These are phyloP conservation scores for Persicaria maculosa DNA, from an alignment of 148 eudicot genomes.

Conservation along the genomic window DNA sequence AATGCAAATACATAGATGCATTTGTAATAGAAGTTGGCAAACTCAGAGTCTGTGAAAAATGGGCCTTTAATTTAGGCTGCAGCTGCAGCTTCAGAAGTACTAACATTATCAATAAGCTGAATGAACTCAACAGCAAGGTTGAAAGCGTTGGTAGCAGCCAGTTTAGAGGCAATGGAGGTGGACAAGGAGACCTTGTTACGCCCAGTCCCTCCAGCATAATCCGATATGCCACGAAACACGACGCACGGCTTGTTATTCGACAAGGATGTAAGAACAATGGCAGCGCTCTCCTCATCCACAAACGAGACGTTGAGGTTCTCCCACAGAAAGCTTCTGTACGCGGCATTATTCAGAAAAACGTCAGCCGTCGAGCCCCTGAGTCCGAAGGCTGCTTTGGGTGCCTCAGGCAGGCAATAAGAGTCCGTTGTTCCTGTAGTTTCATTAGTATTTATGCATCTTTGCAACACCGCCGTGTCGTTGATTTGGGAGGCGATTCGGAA, in stretches of 20 bases:
- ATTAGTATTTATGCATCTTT: constrained; percentile 1
- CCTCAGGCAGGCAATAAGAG: constrained; percentile 24
- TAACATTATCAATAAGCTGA: constrained; percentile 15
- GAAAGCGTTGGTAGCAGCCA: constrained; percentile 49
- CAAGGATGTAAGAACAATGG: constrained; percentile 37
- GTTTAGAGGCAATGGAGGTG: constrained; percentile 16
- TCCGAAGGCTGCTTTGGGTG: constrained; percentile 37
- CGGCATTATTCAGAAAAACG: constrained; percentile 40
- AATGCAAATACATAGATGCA: too few relatives aligned
- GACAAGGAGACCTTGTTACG: neutral
- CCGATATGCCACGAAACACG: constrained; percentile 53
- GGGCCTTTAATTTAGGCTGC: too few relatives aligned
- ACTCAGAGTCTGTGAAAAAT: too few relatives aligned
- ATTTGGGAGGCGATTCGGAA: constrained; percentile 39
- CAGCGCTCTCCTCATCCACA: constrained; percentile 59
- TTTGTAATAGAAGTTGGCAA: too few relatives aligned
- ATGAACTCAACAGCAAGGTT: constrained; percentile 43
- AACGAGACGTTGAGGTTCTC: constrained; percentile 39
- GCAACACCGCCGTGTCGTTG: constrained; percentile 20
- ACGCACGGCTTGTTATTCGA: constrained; percentile 48
- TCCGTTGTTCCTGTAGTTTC: neutral
- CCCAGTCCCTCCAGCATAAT: constrained; percentile 34
- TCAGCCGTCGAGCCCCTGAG: constrained; percentile 45
- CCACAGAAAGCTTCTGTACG: constrained; percentile 38
- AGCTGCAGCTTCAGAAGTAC: too few relatives aligned